Base-by-base conservation (phyloP, 306 rosid genomes). In the Urtica urens region DNA sequence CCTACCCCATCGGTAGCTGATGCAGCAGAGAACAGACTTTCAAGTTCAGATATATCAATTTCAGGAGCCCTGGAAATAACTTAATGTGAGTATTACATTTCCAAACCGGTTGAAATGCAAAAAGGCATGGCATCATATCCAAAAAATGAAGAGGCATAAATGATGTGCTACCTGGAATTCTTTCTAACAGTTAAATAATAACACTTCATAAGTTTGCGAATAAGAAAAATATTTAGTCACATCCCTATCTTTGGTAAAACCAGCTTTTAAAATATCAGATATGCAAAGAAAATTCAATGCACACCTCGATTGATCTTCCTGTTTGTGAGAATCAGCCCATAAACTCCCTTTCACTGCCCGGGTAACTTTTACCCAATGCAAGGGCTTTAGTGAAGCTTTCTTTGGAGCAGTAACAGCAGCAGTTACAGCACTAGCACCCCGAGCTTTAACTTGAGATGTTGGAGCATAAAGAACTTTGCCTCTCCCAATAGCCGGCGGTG, bases 281-380 rank as follows among this genome's bases (percentile, higher is more conserved):
- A n/a, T n/a, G n/a, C 5, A 40, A 39, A 44, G 43, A 57, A 71
- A 49, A 58, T 59, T 67, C 24, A 47, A 24, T 20, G 55, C 15
- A 46, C 64, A 90, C 97, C 97, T 84, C 39, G 93, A 74, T 25
- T 67, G 76, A 52, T 71, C 67, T 55, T 71, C 93, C 59, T 78
- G 97, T 64, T 90, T 79, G 5, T 68, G 82, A 37, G 95, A 74
- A 69, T 90, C 97, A 44, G 82, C 97, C 97, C 97, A 90, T 51
- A 90, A 60, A 71, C 97, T 90, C 53, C 95, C 97, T 63, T 88
- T 72, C 68, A 74, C 10, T 63, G 93, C 87, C 56, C 97, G 76
- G 29, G 93, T 77, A 59, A 88, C 95, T 71, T 90, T 90, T 45
- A 84, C 95, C 97, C 97, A 90, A 50, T 90, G 97, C 39, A 90